Evolutionary conservation across 805 yeast genomes (phyloP), one percentile per base, ranked within the genome.

Genomic region (Kazachstania africana): DNA sequence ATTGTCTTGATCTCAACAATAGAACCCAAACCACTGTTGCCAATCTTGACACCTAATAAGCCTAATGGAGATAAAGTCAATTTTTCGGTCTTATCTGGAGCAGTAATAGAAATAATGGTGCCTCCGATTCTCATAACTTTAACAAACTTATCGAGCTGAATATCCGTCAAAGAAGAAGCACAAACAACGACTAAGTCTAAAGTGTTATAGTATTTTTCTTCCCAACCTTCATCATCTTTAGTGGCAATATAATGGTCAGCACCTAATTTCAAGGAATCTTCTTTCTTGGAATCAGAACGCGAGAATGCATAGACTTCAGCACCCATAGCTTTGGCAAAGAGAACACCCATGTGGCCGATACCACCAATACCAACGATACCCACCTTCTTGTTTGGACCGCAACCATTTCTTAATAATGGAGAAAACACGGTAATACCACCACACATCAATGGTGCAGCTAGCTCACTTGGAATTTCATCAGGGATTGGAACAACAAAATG

Each of bases 361-460:
- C 75, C 75, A 45, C 75, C 75, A 38, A 69, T 63, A 38, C 75
- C 75, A 31, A 69, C 52, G 37, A 72, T 59, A 43, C 72, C 76
- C 31, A 70, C 71, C 32, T 58, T 63, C 39, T 60, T 61, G 32
- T 72, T 73, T 30, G 66, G 63, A 36, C 66, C 70, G 43, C 59
- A 63, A 24, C 65, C 22, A 34, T 62, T 60, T 53, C 76, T 63
- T 35, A 68, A 60, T 42, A 80, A 55, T 35, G 88, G 87, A 10
- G 81, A 68, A 59, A 60, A 78, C 12, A 74, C 75, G 12, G 88
- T 79, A 50, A 75, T 59, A 31, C 88, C 88, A 35, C 83, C 88
- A 62, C 91, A 79, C 59, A 78, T 56, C 58, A 80, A 60, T 32
- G 88, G 87, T 4, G 85, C 85, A 18, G 75, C 83, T 24, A 63